Conservation (phyloP, 1,284 basidiomycete genomes). For the Moesziomyces antarcticus region DNA sequence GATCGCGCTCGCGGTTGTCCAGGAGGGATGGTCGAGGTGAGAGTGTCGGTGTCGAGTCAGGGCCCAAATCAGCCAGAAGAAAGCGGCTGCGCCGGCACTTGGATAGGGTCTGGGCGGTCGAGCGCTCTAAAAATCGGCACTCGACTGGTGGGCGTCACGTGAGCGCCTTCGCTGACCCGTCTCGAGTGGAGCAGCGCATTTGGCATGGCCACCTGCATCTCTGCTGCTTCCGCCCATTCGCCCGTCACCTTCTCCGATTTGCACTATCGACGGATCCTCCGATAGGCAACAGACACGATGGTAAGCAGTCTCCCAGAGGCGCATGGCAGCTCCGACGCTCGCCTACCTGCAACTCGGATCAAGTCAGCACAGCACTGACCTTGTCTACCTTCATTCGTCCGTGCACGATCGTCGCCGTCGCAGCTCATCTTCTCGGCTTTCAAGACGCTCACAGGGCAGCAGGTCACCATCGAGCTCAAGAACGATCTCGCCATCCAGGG, state of each 20-base stretch:
- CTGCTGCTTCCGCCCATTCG: background rate
- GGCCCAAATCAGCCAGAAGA: conserved; percentile 9
- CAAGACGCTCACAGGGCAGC: conserved; percentile 97
- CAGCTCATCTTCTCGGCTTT: conserved; percentile 97
- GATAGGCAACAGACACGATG: background rate
- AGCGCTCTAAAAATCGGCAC: conserved; percentile 1
- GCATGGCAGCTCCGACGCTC: background rate
- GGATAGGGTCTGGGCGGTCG: conserved; percentile 17
- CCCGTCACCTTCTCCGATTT: background rate
- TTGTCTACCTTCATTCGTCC: background rate
- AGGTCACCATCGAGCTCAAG: conserved; percentile 92
- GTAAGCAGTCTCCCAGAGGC: background rate
- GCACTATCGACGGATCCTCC: background rate
- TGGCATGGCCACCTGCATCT: conserved; percentile 11
- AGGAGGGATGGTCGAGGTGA: conserved; percentile 5
- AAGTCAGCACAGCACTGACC: background rate
- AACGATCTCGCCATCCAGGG: conserved; percentile 98
- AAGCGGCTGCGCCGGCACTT: background rate
- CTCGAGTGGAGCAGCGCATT: conserved; percentile 23
- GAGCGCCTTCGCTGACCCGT: conserved; percentile 3
- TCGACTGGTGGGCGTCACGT: conserved; percentile 21
- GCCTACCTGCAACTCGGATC: background rate
- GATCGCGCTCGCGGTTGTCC: background rate
- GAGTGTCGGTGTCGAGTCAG: conserved; percentile 11
- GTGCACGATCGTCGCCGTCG: background rate